Base-by-base conservation (phyloP, 2,329 filamentous ascomycete species). In the Phaeosphaeria sp. region DNA sequence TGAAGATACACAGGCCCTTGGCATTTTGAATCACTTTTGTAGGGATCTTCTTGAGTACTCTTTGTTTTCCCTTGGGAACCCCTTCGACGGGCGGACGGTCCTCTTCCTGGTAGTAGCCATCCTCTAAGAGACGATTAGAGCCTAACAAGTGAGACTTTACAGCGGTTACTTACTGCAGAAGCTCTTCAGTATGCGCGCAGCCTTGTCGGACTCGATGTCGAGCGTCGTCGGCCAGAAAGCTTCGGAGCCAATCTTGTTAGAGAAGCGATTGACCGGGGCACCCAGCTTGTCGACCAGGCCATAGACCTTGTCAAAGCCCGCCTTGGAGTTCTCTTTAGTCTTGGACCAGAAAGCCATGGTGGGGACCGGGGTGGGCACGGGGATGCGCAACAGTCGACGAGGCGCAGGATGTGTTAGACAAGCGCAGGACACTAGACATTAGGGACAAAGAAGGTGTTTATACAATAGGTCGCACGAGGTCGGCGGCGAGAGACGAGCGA, bases 1-100 rank as follows among this genome's bases (percentile, higher is more conserved):
- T 97, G 80, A 97, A 97, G 66, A 98, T 91, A 54, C 92, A 93
- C 56, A 98, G 85, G 11, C 92, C 94, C 66, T 94, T 92, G 25
- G 93, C 93, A 78, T 95, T 91, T 72, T 91, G 87, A 67, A 98
- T 92, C 56, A 97, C 92, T 55, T 81, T 85, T 56, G 89, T 82
- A 0, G 94, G 94, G 25, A 98, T 97, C 80, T 93, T 95, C 78
- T 94, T 92, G 51, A 91, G 72, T 48, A 89, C 84, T 65, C 79
- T 83, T 65, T 89, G 88, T 72, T 87, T 89, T 58, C 83, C 82
- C 70, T 86, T 87, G 58, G 84, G 83, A 76, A 86, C 81, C 55
- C 46, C 46, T 18, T 83, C 80, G 39, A 73, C 66, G 20, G 77
- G 72, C 46, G 78, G 75, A 20, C 81, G 76, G 47, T 81, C 80